Conservation (phyloP, 768 basidiomycete species). For the Leccinum truebloodii region DNA sequence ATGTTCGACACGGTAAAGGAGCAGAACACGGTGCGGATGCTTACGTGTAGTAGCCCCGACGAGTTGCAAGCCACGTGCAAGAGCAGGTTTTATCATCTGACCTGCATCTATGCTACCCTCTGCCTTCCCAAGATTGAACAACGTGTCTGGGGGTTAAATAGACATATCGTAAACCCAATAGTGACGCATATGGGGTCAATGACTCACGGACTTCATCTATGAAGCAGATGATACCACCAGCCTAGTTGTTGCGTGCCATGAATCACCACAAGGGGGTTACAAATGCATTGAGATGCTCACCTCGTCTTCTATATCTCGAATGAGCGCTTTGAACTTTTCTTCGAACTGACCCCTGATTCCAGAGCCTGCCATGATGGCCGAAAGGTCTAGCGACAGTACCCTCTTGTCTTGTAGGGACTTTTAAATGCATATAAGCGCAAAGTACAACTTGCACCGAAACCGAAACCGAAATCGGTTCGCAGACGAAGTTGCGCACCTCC, state of each 20-base stretch:
- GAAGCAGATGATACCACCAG: slow-evolving; percentile 84
- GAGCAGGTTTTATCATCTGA: slow-evolving; percentile 90
- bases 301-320: slow-evolving; percentile 90
- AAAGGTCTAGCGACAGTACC: slow-evolving; percentile 84
- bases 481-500: slow-evolving; percentile 53
- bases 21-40: slow-evolving; percentile 7
- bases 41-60: slow-evolving; percentile 89
- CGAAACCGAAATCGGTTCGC: too few relatives aligned
- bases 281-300: slow-evolving; percentile 35
- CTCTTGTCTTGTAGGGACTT: slow-evolving; percentile 85
- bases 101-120: slow-evolving; percentile 93
- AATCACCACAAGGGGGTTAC: slow-evolving; percentile 26
- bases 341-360: slow-evolving; percentile 93
- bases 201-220: slow-evolving; percentile 91
- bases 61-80: slow-evolving; percentile 83
- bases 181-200: background rate
- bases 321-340: slow-evolving; percentile 87
- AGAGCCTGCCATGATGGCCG: slow-evolving; percentile 84
- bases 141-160: slow-evolving; percentile 48
- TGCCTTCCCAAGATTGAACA: slow-evolving; percentile 87
- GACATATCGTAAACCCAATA: background rate
- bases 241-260: slow-evolving; percentile 35
- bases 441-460: too few relatives aligned
- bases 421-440: slow-evolving; percentile 1
- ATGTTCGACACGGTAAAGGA: too few relatives aligned